These are phyloP conservation scores for Penstemon newberryi DNA, from an alignment of 257 asterid genomes.

Conservation along the genomic window DNA sequence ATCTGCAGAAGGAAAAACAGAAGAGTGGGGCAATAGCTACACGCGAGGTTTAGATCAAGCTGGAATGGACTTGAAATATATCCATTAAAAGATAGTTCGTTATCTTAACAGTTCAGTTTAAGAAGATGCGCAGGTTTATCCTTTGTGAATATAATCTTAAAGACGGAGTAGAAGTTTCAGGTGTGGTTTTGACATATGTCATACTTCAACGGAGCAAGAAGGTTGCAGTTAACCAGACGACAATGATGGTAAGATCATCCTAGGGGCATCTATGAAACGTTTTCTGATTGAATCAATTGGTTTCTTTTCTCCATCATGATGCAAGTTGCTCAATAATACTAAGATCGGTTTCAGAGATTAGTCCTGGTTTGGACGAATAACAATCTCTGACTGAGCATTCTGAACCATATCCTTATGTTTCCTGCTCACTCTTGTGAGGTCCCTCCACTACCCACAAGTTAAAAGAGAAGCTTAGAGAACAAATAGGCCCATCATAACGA, in stretches of 20 bases:
- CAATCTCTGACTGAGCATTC: background rate
- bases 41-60: background rate
- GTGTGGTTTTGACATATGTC: background rate
- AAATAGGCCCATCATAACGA: background rate
- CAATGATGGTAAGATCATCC: conserved; percentile 17
- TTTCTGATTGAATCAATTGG: background rate
- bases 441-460: background rate
- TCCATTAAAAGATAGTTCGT: conserved; percentile 41
- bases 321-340: background rate
- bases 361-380: background rate
- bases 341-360: background rate
- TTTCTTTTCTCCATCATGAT: conserved; percentile 4
- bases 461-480: conserved; percentile 1
- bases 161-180: background rate
- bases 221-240: conserved; percentile 1
- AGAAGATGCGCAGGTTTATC: conserved; percentile 21
- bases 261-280: background rate
- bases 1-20: conserved; percentile 25
- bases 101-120: conserved; percentile 28
- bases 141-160: background rate
- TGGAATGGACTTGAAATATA: conserved; percentile 18
- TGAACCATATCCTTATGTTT: background rate
- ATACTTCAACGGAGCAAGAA: background rate
- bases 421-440: background rate
- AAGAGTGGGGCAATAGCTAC: conserved; percentile 18